phyloP scores from a whole-genome alignment of 352 stramenopile genomes.

The Globisporangium acanthophoron region DNA sequence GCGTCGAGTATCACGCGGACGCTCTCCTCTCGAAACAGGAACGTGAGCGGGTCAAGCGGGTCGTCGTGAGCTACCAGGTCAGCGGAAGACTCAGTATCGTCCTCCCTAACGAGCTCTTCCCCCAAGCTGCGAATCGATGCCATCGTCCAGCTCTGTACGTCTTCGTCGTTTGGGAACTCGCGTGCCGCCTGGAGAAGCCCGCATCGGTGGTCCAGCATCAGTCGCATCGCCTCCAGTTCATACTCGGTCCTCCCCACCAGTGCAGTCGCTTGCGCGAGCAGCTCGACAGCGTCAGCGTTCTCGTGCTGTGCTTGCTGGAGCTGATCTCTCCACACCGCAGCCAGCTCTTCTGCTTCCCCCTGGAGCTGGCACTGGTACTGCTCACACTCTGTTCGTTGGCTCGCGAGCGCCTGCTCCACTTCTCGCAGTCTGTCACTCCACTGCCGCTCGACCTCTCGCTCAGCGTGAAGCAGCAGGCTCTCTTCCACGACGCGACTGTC shows the following conservation, averaged over 20 bases:
- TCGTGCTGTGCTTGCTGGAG: conserved; percentile 7
- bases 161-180: conserved; percentile 25
- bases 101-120: conserved; percentile 6
- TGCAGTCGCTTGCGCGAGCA: conserved; percentile 5
- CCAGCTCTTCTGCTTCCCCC: conserved; percentile 17
- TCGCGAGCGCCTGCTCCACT: conserved; percentile 13
- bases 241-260: conserved; percentile 15
- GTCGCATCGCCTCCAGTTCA: conserved; percentile 17
- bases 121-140: conserved; percentile 16
- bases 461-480: conserved; percentile 10
- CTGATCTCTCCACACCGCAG: conserved; percentile 1
- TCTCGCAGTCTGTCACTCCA: conserved; percentile 22
- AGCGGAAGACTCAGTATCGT: background rate
- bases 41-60: conserved; percentile 12
- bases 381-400: conserved; percentile 14
- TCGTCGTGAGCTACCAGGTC: conserved; percentile 2
- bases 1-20: conserved; percentile 6
- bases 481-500: conserved; percentile 30
- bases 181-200: conserved; percentile 25
- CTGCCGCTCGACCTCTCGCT: conserved; percentile 17
- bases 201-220: conserved; percentile 21
- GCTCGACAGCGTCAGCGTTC: conserved; percentile 6
- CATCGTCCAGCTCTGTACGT: conserved; percentile 29
- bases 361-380: conserved; percentile 18
- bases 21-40: conserved; percentile 9